Evolutionary conservation across 768 basidiomycete genomes (phyloP).

Genomic region (Lactifluus subvellereus): DNA sequence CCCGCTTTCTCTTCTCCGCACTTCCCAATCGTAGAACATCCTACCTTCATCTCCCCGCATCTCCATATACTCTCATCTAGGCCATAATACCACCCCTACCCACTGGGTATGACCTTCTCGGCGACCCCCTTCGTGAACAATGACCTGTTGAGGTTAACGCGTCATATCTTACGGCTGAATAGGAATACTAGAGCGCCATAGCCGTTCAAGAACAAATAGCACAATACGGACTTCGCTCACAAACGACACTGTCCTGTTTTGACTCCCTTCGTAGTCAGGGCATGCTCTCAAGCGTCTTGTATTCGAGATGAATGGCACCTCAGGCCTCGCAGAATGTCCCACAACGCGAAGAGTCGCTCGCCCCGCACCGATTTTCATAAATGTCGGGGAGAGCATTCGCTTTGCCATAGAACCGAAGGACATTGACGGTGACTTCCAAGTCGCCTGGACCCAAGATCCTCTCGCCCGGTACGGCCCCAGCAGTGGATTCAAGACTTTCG

Average conservation of each 20-base stretch:
- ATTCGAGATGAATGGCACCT: conserved; percentile 75
- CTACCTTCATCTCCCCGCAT: not conserved
- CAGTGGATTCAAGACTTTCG: conserved; percentile 97
- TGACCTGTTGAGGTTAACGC: conserved; percentile 59
- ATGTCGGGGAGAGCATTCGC: conserved; percentile 96
- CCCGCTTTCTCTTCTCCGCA: not conserved
- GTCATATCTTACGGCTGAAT: conserved; percentile 72
- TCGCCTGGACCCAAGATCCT: conserved; percentile 96
- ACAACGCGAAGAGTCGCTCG: conserved; percentile 80
- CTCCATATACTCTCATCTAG: conserved; percentile 6
- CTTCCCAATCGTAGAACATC: not conserved
- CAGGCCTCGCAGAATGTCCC: conserved; percentile 77
- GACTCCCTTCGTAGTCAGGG: conserved; percentile 21
- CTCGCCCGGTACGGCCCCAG: conserved; percentile 91
- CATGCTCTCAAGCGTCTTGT: conserved; percentile 56
- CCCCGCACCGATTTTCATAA: conserved; percentile 88
- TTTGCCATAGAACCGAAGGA: conserved; percentile 97
- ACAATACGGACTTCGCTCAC: conserved; percentile 47
- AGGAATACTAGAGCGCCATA: conserved; percentile 50
- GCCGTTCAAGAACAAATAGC: conserved; percentile 84
- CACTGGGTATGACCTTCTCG: conserved; percentile 54
- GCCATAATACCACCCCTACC: conserved; percentile 65
- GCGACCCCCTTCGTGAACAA: conserved; percentile 42
- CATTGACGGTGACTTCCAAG: conserved; percentile 94
- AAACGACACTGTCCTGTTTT: not conserved